Evolutionary conservation across 2,329 filamentous ascomycete genomes (phyloP).

Genomic region (Epichloe amarillans): DNA sequence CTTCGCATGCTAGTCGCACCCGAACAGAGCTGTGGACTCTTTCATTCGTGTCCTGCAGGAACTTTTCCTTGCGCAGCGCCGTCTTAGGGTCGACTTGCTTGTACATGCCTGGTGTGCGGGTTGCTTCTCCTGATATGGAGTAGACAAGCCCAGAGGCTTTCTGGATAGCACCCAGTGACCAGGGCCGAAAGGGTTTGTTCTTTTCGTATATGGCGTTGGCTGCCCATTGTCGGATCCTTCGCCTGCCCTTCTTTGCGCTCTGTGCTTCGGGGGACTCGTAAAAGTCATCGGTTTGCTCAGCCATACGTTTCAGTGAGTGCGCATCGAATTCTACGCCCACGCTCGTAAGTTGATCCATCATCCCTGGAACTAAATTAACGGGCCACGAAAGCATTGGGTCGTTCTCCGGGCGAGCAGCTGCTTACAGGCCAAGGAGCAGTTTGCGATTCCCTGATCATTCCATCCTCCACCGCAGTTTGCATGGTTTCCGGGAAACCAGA

Average conservation of each 20-base stretch:
- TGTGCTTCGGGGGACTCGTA: constrained; percentile 14
- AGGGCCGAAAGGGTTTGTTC: constrained; percentile 34
- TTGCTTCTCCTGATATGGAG: constrained; percentile 27
- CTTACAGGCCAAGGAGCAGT: constrained; percentile 26
- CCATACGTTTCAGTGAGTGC: constrained; percentile 26
- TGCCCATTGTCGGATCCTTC: constrained; percentile 26
- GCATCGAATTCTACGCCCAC: constrained; percentile 36
- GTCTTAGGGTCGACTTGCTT: constrained; percentile 28
- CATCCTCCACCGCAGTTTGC: constrained; percentile 59
- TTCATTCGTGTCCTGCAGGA: constrained; percentile 40
- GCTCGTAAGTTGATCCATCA: constrained; percentile 42
- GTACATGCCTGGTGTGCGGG: constrained; percentile 35
- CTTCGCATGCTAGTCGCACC: constrained; percentile 36
- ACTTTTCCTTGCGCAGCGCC: constrained; percentile 21
- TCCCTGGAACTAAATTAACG: constrained; percentile 23
- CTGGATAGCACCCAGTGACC: constrained; percentile 32
- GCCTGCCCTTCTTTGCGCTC: constrained; percentile 5
- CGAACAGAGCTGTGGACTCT: constrained; percentile 41
- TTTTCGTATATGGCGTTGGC: constrained; percentile 31
- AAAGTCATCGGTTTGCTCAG: constrained; percentile 20
- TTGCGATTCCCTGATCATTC: constrained; percentile 33
- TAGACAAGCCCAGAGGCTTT: constrained; percentile 28
- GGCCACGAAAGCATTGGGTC: background rate
- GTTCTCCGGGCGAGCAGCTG: background rate
- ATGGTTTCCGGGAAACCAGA: constrained; percentile 61